Conservation (phyloP, 139 green algal genomes). For the Parachlorella kessleri region DNA sequence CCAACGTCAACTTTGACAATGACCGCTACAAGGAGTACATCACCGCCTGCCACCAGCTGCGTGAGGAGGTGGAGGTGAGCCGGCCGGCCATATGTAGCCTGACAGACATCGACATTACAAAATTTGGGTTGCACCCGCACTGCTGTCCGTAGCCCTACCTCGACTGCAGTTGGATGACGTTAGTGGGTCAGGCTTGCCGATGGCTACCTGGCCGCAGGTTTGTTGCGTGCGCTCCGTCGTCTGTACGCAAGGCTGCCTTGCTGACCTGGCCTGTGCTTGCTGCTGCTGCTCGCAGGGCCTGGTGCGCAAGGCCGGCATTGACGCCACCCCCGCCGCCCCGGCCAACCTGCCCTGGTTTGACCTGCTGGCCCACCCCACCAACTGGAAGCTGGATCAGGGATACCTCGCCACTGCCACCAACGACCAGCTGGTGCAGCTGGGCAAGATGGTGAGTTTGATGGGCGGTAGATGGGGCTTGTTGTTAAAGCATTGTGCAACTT, state of each 20-base stretch:
- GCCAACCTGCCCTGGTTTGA: constrained; percentile 33
- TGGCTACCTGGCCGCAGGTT: too few species aligned
- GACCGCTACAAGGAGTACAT: constrained; percentile 47
- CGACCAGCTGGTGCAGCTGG: constrained; percentile 37
- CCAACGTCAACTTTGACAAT: constrained; percentile 75
- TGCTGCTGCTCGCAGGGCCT: not conserved
- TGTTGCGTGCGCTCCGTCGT: too few species aligned
- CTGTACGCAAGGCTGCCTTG: too few species aligned
- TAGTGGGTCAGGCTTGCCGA: too few species aligned
- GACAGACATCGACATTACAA: too few species aligned
- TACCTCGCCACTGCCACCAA: constrained; percentile 30
- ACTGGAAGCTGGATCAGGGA: constrained; percentile 21
- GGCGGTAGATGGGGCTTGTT: too few species aligned
- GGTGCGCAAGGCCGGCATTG: constrained; percentile 16
- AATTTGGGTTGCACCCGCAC: too few species aligned
- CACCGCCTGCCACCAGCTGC: not conserved
- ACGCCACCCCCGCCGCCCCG: not conserved
- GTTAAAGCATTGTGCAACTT: too few species aligned
- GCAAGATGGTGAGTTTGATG: constrained; percentile 52
- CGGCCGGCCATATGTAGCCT: too few species aligned
- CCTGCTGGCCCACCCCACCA: constrained; percentile 46
- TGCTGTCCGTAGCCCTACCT: too few species aligned
- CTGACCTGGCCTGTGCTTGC: not conserved
- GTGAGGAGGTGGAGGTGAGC: constrained; percentile 30
- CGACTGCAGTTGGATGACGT: too few species aligned